A percentile compares a stretch with the other conserved stretches of the same genome.
phyloP scores from a whole-genome alignment of 202 grass and related monocot genomes.

The Brachypodium distachyon region DNA sequence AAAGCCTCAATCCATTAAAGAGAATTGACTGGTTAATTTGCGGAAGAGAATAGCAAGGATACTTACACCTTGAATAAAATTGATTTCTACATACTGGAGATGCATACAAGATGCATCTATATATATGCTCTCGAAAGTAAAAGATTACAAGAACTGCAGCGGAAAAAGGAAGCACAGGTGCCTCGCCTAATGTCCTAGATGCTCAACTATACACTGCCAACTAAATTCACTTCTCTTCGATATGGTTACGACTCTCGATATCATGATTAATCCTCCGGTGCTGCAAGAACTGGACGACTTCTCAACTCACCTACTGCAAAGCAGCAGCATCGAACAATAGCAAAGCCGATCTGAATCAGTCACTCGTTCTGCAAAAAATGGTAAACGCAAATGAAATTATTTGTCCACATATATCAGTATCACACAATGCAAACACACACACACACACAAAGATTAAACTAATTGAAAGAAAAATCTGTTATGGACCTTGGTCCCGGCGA shows the following conservation, averaged over 20 bases:
- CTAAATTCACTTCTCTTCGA: constrained; percentile 9
- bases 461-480: neutral
- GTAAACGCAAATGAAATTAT: neutral
- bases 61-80: constrained; percentile 1
- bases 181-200: constrained; percentile 2
- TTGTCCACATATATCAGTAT: neutral
- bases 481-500: no score
- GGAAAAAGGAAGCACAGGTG: neutral
- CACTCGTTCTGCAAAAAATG: constrained; percentile 26
- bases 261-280: neutral
- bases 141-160: neutral
- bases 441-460: neutral
- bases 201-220: constrained; percentile 28
- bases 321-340: neutral
- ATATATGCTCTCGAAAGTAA: neutral
- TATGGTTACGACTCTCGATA: neutral
- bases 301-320: neutral
- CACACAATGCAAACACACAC: no score
- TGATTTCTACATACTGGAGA: neutral
- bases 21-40: no score
- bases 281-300: constrained; percentile 8
- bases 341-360: constrained; percentile 11
- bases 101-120: neutral
- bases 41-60: neutral
- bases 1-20: no score